A percentile compares a stretch with the other conserved stretches of the same genome.
These are phyloP conservation scores for Cercospora brassicicola DNA, from an alignment of 2,329 filamentous ascomycete species.

Conservation along the genomic window DNA sequence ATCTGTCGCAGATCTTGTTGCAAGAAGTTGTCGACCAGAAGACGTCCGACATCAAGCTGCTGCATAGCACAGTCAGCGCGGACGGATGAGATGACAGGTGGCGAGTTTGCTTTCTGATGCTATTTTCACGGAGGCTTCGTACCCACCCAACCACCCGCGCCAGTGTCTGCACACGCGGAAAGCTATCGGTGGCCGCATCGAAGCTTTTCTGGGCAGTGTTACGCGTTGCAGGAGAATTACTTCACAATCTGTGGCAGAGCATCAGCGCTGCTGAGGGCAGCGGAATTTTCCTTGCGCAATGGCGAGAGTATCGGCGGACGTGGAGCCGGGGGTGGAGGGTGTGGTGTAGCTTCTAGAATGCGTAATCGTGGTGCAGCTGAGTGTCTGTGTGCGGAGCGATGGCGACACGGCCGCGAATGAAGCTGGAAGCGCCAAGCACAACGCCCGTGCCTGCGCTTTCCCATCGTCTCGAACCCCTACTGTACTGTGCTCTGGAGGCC, in stretches of 20 bases:
- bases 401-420: neutral
- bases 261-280: neutral
- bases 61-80: neutral
- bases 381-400: neutral
- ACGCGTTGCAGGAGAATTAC: neutral
- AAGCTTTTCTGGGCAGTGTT: neutral
- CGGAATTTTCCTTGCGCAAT: neutral
- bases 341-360: neutral
- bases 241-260: neutral
- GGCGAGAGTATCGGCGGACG: neutral
- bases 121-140: slow-evolving; percentile 5
- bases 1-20: neutral
- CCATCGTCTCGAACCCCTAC: neutral
- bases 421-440: neutral
- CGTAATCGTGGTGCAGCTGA: neutral
- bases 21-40: neutral
- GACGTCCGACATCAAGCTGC: neutral
- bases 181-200: neutral
- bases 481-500: neutral
- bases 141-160: neutral
- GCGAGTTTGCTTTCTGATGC: neutral
- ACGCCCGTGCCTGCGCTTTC: neutral
- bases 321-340: neutral
- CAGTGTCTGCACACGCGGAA: neutral
- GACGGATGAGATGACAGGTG: neutral